These are phyloP conservation scores for Graphilbum fragrans DNA, from an alignment of 2,329 filamentous ascomycete genomes.

Conservation along the genomic window DNA sequence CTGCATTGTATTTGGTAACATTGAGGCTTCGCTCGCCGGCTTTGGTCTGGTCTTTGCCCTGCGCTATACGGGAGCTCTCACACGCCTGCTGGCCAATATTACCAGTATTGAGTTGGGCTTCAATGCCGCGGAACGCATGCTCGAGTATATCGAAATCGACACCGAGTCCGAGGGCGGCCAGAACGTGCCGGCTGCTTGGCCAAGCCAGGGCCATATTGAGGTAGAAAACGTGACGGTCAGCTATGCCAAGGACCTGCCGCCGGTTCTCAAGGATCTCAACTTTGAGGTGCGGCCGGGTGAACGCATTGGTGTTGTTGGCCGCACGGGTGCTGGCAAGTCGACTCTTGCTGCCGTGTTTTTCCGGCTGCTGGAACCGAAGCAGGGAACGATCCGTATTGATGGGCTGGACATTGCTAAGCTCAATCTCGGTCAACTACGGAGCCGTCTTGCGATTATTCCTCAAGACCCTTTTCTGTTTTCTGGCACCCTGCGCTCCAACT, in stretches of 20 bases:
- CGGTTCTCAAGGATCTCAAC: conserved; percentile 23
- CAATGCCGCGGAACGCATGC: conserved; percentile 28
- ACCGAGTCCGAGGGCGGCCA: conserved; percentile 22
- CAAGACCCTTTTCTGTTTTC: conserved; percentile 57
- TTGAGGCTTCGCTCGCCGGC: conserved; percentile 25
- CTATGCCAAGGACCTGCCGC: conserved; percentile 23
- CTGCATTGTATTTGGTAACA: conserved; percentile 20
- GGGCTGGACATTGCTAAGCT: conserved; percentile 42
- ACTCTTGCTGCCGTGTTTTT: conserved; percentile 54
- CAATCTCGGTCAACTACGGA: conserved; percentile 47
- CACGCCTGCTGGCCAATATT: conserved; percentile 21
- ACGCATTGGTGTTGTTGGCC: conserved; percentile 51
- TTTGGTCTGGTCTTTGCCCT: conserved; percentile 28
- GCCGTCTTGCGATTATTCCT: conserved; percentile 51
- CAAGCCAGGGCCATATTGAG: conserved; percentile 23
- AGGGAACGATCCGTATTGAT: conserved; percentile 31
- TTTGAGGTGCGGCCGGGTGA: conserved; percentile 36
- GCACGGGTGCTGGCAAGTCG: conserved; percentile 55
- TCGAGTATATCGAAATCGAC: conserved; percentile 28
- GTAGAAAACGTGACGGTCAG: conserved; percentile 24
- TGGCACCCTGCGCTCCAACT: conserved; percentile 49
- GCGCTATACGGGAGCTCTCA: conserved; percentile 21
- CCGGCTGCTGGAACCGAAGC: conserved; percentile 36
- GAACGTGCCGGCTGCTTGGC: conserved; percentile 27
- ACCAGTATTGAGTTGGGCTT: conserved; percentile 26